Conservation (phyloP, 1,284 basidiomycete species). For the Papiliotrema laurentii region DNA sequence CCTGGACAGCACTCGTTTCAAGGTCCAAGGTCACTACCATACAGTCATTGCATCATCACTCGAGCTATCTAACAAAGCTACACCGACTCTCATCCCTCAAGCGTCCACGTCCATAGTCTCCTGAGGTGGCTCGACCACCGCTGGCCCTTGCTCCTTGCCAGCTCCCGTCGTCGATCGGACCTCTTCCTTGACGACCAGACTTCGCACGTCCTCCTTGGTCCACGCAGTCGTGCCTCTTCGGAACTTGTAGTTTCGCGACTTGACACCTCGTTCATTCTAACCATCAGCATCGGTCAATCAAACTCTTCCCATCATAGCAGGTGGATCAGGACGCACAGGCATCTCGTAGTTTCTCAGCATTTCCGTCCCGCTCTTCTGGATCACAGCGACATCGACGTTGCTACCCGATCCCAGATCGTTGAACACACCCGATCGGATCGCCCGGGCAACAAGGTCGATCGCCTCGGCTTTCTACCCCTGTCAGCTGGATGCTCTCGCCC, state of each 20-base stretch:
- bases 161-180: slow-evolving; percentile 50
- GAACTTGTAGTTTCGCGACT: slow-evolving; percentile 82
- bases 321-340: slow-evolving; percentile 53
- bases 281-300: no score
- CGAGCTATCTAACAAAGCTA: no score
- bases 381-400: slow-evolving; percentile 95
- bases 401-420: slow-evolving; percentile 98
- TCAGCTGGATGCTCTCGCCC: slow-evolving; percentile 1
- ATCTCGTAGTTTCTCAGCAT: slow-evolving; percentile 86
- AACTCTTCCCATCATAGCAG: no score
- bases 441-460: slow-evolving; percentile 74
- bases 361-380: slow-evolving; percentile 75
- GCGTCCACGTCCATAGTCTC: slow-evolving; percentile 39
- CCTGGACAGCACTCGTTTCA: no score
- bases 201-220: slow-evolving; percentile 71
- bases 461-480: slow-evolving; percentile 67
- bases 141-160: slow-evolving; percentile 33
- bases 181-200: slow-evolving; percentile 67
- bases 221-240: slow-evolving; percentile 80
- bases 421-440: slow-evolving; percentile 94
- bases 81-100: slow-evolving; percentile 10
- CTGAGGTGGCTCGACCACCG: slow-evolving; percentile 20
- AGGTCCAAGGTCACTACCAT: no score
- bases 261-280: slow-evolving; percentile 69
- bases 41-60: no score